Base-by-base conservation (phyloP, 73 alveolate species). In the Tetrahymena thermophila region DNA sequence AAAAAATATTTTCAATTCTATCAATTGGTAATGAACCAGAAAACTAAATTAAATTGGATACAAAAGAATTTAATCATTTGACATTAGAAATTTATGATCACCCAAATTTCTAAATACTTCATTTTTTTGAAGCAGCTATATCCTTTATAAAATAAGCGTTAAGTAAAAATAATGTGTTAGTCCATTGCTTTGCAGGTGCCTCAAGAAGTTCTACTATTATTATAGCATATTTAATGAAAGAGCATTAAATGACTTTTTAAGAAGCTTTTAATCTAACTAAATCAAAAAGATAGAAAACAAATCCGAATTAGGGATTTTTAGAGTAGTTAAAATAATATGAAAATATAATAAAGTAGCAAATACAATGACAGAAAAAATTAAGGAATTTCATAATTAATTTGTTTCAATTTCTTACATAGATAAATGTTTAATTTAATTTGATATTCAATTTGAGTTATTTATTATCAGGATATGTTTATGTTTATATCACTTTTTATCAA, bases 111-210 rank as follows among this genome's bases (percentile, higher is more conserved):
- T 1, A 71, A 71, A 71, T 71, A n/a, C 35, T 71, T 28, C 35
- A 42, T 28, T 71, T 28, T 71, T 71, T 71, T 71, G 89, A 71
- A 13, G 3, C 89, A 28, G 89, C 89, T 31, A 31, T 71, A 28
- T 71, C 3, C 13, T 71, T 71, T n/a, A 71, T 71, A 28, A 28
- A n/a, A 1, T n/a, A 71, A 25, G 21, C 13, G 31, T 8, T 71
- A 19, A 25, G 13, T 5, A 25, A n/a, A n/a, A 28, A n/a, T 25
- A 96, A 96, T 93, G 85, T 96, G 57, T 94, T 96, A 85, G 95
- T 96, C 35, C 98, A 94, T 94, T 96, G 98, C 35, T 95, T 93
- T 94, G 98, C 97, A 16, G 98, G 98, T 25, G 96, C 96, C 57
- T 95, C 97, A 71, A 56, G 98, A 94, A 96, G 98, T 55, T 96